phyloP scores from a whole-genome alignment of 179 eudicot genomes.

The Gypsophila paniculata region DNA sequence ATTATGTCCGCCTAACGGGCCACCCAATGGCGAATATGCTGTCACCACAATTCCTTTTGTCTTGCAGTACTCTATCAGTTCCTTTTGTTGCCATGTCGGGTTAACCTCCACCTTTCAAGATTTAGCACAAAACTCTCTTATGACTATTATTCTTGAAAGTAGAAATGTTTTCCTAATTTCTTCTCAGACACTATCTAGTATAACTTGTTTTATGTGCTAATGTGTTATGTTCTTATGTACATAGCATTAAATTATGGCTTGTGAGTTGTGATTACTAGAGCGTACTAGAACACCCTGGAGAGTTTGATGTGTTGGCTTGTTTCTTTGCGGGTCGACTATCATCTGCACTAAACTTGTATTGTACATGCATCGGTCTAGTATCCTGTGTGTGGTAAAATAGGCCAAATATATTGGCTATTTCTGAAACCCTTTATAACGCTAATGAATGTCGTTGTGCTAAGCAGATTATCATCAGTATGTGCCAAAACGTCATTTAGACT shows the following conservation, averaged over 20 bases:
- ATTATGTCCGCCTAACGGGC: slow-evolving; percentile 42
- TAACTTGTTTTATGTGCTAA: not conserved
- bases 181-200: not conserved
- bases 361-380: not conserved
- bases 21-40: slow-evolving; percentile 60
- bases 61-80: slow-evolving; percentile 46
- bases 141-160: not conserved
- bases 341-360: not conserved
- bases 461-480: not conserved
- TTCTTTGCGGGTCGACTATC: not conserved
- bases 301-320: not conserved
- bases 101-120: slow-evolving; percentile 59
- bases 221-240: not conserved
- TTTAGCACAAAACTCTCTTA: not conserved
- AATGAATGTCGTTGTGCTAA: no score
- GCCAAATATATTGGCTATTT: not conserved
- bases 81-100: slow-evolving; percentile 56
- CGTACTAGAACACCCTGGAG: no score
- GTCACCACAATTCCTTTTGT: slow-evolving; percentile 37
- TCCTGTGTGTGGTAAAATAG: not conserved
- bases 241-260: not conserved
- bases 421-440: not conserved
- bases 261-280: not conserved
- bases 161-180: no score
- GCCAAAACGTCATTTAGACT: no score